Evolutionary conservation across 306 rosid species (phyloP), one percentile per base, ranked within the genome.

Genomic region (Astragalus membranaceus): DNA sequence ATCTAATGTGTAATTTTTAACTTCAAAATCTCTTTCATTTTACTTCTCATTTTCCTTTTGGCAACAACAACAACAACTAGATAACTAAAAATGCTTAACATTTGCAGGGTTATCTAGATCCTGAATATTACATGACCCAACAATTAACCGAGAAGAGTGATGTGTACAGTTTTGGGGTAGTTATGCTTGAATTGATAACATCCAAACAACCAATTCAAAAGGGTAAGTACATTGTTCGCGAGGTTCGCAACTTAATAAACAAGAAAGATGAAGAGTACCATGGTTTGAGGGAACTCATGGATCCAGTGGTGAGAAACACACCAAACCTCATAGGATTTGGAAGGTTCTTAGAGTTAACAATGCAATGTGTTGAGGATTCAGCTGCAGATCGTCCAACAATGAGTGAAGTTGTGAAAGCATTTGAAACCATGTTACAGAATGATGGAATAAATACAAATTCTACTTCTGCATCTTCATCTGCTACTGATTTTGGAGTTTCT

Each of bases 111-210:
- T 94, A 94, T 75, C 58, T 94, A 32, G 99, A 94, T 81, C 99
- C 97, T 2, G 95, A 94, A 80, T 94, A 94, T 61, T 94, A 94
- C 86, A 82, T 88, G 96, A 94, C 96, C 15, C 96, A 94, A 55
- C 97, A 94, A 49, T 72, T 94, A 33, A 88, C 96, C 0, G 97
- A 88, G 59, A 94, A 91, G 78, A 91, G 97, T 36, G 99, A 94
- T 20, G 96, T 91, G 37, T 94, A 94, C 73, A 91, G 99, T 57
- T 94, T 85, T 32, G 99, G 99, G 8, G 97, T 94, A 0, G 97
- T 94, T 1, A 88, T 94, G 97, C 83, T 94, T 16, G 99, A 94
- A 70, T 70, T 94, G 17, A 73, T 94, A 76, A 87, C 94, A 4
- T 87, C 96, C 3, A 84, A 70, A 83, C 96, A 87, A 58, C 95